Base-by-base conservation (phyloP, 1,139 yeast species). In the Candida sanyaensis region DNA sequence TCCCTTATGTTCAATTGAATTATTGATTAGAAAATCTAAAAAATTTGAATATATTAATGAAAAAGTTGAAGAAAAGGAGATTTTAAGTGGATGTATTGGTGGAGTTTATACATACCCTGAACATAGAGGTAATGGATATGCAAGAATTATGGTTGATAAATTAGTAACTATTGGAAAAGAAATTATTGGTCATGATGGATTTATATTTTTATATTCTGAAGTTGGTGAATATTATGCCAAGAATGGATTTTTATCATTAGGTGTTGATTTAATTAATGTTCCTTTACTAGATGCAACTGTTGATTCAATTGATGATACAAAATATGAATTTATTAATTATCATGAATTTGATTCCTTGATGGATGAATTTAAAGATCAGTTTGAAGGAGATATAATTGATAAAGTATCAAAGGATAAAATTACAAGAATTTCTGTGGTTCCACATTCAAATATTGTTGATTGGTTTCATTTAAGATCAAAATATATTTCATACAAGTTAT, bases 91-190 rank as follows among this genome's bases (percentile, higher is more conserved):
- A 3, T 78, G 86, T 50, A 69, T 85, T 48, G 89, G 90, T 21
- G 83, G 84, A 11, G 91, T 86, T 0, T 86, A 69, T 62, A 85
- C 92, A 1, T 74, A 80, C 30, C 72, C 74, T 7, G 70, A 75
- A 45, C 65, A 75, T 58, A 75, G 96, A 49, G 84, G 86, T 23
- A 77, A 79, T 54, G 91, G 93, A 1, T 82, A 81, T 56, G 92
- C 89, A 1, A 67, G 68, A 27, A 59, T 69, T 34, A 80, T 88
- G 89, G 73, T 87, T 43, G 83, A 80, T 53, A 65, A 71, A 46
- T 55, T 78, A 39, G 68, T 69, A 31, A 65, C 66, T n/a, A 41
- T 58, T 28, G 62, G 65, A 37, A 37, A 39, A 28, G 56, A 61
- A 4, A 48, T 55, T 13, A 50, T 73, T 40, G 73, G 73, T 6